A percentile compares a stretch with the other conserved stretches of the same genome.
Conservation (phyloP, 441 rosid species). For the Croton setiger region DNA sequence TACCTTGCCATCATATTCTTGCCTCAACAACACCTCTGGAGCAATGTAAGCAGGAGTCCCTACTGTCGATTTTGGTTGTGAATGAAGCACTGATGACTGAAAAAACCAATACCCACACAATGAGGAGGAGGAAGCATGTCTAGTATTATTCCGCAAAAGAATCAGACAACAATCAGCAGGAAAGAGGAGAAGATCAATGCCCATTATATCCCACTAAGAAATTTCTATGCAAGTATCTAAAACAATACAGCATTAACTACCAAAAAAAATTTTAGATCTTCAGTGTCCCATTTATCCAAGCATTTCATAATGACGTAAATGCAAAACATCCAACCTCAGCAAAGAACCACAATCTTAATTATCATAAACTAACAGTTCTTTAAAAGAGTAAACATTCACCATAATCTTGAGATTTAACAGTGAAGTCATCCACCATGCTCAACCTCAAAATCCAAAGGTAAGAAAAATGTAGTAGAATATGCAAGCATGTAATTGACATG, state of each 20-base stretch:
- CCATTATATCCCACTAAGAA: neutral
- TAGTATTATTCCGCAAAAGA: neutral
- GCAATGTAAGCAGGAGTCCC: conserved; percentile 99
- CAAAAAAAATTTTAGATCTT: neutral
- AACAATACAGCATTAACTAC: no score
- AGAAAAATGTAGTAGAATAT: neutral
- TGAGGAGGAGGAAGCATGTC: neutral
- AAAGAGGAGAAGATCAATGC: neutral
- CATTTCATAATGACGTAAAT: neutral
- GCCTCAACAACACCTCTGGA: conserved; percentile 87
- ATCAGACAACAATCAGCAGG: conserved; percentile 1
- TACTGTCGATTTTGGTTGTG: conserved; percentile 96
- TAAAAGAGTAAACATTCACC: neutral
- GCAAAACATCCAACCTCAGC: neutral
- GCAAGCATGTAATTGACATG: neutral
- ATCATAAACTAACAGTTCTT: neutral
- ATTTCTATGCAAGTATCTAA: neutral
- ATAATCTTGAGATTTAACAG: neutral
- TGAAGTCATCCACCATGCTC: conserved; percentile 39
- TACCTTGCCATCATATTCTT: conserved; percentile 99
- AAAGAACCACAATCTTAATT: conserved; percentile 2
- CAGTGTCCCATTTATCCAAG: neutral
- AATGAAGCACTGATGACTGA: conserved; percentile 92
- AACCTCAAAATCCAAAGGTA: neutral
- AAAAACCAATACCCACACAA: conserved; percentile 12